Evolutionary conservation across 805 yeast species (phyloP), one percentile per base, ranked within the genome.

Genomic region (Metschnikowia amazonensis): DNA sequence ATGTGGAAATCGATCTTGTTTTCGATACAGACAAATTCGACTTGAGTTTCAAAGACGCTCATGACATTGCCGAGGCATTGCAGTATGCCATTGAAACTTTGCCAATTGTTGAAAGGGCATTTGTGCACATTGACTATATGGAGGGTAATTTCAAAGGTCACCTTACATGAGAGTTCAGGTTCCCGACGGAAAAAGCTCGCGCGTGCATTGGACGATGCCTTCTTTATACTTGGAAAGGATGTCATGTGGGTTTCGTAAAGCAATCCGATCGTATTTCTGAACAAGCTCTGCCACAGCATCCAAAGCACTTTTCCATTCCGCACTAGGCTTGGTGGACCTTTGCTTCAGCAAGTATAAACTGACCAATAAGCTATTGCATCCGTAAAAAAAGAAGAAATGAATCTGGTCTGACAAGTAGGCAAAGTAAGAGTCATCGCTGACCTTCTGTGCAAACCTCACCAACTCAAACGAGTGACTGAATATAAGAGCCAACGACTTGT

Each of bases 1-100:
- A 80, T 56, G 90, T 84, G 33, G 95, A 86, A 59, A 86, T 86
- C 20, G 95, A 86, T 56, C 64, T 86, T 33, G 80, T 85, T 4
- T 73, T 80, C 43, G 66, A 63, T 13, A 52, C 58, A 6, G 65
- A 63, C 30, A 79, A 79, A 51, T 66, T 67, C 23, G 60, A 71
- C 8, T 63, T 82, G 51, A 60, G 71, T 2, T 66, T 86, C 57
- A 75, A 81, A 47, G 95, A 86, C 55, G 72, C 82, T 44, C 95
- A 86, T 61, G 95, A 86, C 60, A 70, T 86, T 29, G 95, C 88
- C 3, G 95, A 86, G 62, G 82, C 90, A 0, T 65, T 86, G 36
- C 95, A 86, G 63, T 86, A 85, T 57, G 86, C 94, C 1, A 71
- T 86, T 21, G 95, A 86, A 52, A 80, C 89, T 0, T 66, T 86